Evolutionary conservation across 2,329 filamentous ascomycete species (phyloP).

Genomic region (Penicillium sp.): DNA sequence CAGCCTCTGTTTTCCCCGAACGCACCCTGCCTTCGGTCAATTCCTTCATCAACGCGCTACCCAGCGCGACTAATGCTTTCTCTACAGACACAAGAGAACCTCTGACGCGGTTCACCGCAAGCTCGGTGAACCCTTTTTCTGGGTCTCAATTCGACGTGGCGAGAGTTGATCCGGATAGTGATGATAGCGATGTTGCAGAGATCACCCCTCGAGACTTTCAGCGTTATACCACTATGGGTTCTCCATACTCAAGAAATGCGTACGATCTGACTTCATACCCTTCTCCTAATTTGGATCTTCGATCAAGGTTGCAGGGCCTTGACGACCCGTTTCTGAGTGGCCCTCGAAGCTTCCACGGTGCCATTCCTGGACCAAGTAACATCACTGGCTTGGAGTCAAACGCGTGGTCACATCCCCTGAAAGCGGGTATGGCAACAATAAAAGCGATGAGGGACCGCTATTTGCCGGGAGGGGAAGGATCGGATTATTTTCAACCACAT

Average conservation of each 20-base stretch:
- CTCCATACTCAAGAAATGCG: neutral
- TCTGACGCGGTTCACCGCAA: neutral
- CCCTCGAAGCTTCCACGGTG: neutral
- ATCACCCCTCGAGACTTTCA: constrained; percentile 32
- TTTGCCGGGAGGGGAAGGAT: neutral
- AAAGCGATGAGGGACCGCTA: constrained; percentile 19
- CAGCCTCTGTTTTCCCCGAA: constrained; percentile 11
- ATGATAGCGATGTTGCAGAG: constrained; percentile 42
- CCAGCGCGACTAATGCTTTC: neutral
- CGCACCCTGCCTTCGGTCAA: neutral
- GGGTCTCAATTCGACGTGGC: constrained; percentile 10
- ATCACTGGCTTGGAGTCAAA: constrained; percentile 7
- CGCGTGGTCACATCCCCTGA: constrained; percentile 24
- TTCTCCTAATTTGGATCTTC: neutral
- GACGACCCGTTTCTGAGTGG: neutral
- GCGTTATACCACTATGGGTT: neutral
- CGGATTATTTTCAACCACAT: neutral
- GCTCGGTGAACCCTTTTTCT: neutral
- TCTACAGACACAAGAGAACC: neutral
- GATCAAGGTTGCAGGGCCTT: neutral
- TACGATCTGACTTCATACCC: neutral
- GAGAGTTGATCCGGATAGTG: constrained; percentile 23
- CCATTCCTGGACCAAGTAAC: constrained; percentile 10
- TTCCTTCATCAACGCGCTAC: neutral
- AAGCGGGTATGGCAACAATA: constrained; percentile 28